Evolutionary conservation across 495 filamentous ascomycete species (phyloP).

Genomic region (Aspergillus haitiensis): DNA sequence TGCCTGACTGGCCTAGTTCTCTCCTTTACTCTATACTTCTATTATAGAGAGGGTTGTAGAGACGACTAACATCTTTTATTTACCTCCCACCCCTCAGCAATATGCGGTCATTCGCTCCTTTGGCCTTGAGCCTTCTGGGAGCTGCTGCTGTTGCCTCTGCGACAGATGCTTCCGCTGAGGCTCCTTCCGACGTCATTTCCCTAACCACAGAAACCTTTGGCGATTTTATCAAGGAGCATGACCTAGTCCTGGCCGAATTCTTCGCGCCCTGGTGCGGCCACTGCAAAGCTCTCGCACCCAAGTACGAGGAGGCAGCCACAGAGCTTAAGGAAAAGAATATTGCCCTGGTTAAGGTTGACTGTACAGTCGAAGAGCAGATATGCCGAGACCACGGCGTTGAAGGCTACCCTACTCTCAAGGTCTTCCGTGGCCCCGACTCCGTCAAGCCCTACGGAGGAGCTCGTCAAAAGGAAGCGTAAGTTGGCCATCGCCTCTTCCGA

Average conservation of each 20-base stretch:
- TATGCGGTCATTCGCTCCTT: constrained; percentile 59
- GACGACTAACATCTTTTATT: neutral
- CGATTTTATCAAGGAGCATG: constrained; percentile 79
- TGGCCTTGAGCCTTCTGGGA: constrained; percentile 60
- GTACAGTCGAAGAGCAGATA: constrained; percentile 88
- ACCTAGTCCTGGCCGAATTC: constrained; percentile 93
- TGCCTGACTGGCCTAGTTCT: neutral
- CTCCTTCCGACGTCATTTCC: constrained; percentile 72
- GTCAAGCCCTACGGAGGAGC: constrained; percentile 81
- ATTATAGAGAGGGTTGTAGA: neutral
- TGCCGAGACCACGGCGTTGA: constrained; percentile 89
- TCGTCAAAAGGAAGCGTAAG: constrained; percentile 87
- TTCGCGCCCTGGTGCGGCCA: constrained; percentile 99
- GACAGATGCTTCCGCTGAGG: constrained; percentile 53
- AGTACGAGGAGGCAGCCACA: constrained; percentile 92
- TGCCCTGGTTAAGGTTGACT: constrained; percentile 90
- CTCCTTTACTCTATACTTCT: neutral
- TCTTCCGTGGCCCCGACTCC: constrained; percentile 93
- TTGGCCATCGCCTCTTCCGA: constrained; percentile 18
- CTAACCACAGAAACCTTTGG: constrained; percentile 84
- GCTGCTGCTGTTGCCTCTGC: constrained; percentile 64
- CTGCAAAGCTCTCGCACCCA: constrained; percentile 92
- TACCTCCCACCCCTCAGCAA: constrained; percentile 24
- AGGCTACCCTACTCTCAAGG: constrained; percentile 97
- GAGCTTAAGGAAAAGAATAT: constrained; percentile 95